A percentile compares a stretch with the other conserved stretches of the same genome.
Conservation (phyloP, 2,329 filamentous ascomycete genomes). For the Camptophora hylomeconis region DNA sequence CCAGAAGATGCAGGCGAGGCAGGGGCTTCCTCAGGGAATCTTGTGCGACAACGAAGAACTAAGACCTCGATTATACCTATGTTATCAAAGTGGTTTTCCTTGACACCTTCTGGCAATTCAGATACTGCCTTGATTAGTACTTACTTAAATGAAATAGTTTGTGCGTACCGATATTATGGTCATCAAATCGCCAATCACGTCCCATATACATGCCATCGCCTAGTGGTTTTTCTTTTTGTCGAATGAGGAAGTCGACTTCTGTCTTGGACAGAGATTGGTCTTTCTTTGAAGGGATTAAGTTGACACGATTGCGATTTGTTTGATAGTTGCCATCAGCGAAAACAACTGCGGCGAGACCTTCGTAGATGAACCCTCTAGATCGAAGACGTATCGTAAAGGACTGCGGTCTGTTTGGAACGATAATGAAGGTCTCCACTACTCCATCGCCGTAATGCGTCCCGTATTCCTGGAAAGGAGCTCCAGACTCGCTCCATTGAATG, state of each 20-base stretch:
- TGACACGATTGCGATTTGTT: constrained; percentile 40
- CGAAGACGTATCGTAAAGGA: constrained; percentile 37
- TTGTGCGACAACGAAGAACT: constrained; percentile 18
- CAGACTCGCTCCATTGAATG: constrained; percentile 35
- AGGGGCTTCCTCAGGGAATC: constrained; percentile 4
- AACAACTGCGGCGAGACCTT: constrained; percentile 41
- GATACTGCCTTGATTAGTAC: constrained; percentile 5
- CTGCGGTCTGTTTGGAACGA: constrained; percentile 29
- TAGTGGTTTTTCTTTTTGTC: constrained; percentile 41
- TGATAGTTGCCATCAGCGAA: constrained; percentile 46
- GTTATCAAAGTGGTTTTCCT: constrained; percentile 16
- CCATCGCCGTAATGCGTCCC: constrained; percentile 38
- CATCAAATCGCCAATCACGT: constrained; percentile 40
- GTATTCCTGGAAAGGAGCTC: constrained; percentile 35
- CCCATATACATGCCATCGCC: constrained; percentile 35
- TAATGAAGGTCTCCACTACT: constrained; percentile 38
- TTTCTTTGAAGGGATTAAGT: constrained; percentile 24
- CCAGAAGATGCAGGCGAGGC: constrained; percentile 10
- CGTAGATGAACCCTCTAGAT: constrained; percentile 37
- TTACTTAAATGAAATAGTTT: not conserved
- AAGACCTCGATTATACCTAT: constrained; percentile 22
- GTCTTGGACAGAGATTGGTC: constrained; percentile 20
- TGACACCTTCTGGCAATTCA: constrained; percentile 8
- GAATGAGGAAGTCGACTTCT: constrained; percentile 36
- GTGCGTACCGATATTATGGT: constrained; percentile 33